Percentiles rank a stretch among this genome's conserved stretches.
Evolutionary conservation across 345 rosid species (phyloP).

Genomic region (Heritiera littoralis): DNA sequence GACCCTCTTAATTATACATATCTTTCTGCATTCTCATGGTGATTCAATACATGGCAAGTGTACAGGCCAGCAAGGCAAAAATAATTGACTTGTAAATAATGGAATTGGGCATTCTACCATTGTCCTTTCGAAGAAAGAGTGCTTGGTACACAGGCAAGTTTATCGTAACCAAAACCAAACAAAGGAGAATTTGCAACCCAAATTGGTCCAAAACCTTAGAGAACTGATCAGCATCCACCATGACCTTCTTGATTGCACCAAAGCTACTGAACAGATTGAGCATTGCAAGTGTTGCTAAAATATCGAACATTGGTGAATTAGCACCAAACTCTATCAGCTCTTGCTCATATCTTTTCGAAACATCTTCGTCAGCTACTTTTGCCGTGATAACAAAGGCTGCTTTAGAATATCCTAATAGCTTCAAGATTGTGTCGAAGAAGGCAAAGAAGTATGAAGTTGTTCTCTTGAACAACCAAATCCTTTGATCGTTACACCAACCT

Average conservation of each 20-base stretch:
- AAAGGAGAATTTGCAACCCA: constrained; percentile 48
- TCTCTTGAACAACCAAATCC: constrained; percentile 75
- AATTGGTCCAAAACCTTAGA: constrained; percentile 23
- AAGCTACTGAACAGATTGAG: constrained; percentile 48
- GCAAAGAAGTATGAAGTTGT: constrained; percentile 69
- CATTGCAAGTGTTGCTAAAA: constrained; percentile 61
- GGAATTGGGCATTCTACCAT: constrained; percentile 40
- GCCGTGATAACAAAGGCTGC: constrained; percentile 59
- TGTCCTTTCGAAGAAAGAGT: constrained; percentile 21
- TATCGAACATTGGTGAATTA: constrained; percentile 57
- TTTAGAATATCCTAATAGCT: constrained; percentile 44
- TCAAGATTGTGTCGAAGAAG: constrained; percentile 45
- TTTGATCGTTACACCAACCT: constrained; percentile 85
- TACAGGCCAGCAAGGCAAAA: constrained; percentile 25
- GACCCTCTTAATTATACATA: not conserved
- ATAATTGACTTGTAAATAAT: constrained; percentile 20
- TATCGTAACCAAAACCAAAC: constrained; percentile 42
- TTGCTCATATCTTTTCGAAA: constrained; percentile 44
- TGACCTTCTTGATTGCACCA: constrained; percentile 30
- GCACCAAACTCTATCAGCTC: constrained; percentile 84
- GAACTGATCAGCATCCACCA: not conserved
- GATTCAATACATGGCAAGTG: constrained; percentile 10
- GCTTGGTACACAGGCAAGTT: not conserved
- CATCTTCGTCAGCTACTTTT: constrained; percentile 65
- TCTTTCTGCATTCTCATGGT: not conserved